Conservation (phyloP, 208 protist genomes). For the Leishmania aethiopica region DNA sequence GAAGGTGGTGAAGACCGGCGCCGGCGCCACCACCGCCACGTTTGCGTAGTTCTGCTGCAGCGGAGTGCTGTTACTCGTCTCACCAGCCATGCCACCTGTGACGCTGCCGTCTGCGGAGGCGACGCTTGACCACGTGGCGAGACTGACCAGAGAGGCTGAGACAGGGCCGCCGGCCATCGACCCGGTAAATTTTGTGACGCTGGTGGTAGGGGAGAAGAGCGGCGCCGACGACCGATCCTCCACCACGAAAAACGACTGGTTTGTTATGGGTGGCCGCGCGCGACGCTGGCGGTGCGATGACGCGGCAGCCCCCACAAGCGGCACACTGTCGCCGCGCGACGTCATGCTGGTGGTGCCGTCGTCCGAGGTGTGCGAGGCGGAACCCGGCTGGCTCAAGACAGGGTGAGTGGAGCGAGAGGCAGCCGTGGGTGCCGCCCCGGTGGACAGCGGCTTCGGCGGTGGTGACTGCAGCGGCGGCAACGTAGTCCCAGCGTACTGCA, state of each 20-base stretch:
- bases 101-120: slow-evolving; percentile 1
- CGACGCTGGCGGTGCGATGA: slow-evolving; percentile 11
- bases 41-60: slow-evolving; percentile 5
- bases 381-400: slow-evolving; percentile 4
- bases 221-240: slow-evolving; percentile 34
- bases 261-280: slow-evolving; percentile 34
- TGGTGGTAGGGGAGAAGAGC: neutral
- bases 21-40: slow-evolving; percentile 21
- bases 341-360: slow-evolving; percentile 10
- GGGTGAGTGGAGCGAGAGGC: neutral
- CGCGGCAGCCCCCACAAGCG: slow-evolving; percentile 16
- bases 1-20: slow-evolving; percentile 17
- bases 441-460: neutral
- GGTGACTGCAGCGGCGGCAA: neutral
- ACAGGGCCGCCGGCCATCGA: neutral
- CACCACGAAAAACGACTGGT: slow-evolving; percentile 60
- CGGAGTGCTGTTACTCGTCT: neutral
- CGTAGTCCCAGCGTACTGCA: neutral
- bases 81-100: neutral
- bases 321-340: slow-evolving; percentile 15
- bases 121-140: slow-evolving; percentile 4
- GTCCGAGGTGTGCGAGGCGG: slow-evolving; percentile 1
- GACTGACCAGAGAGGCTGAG: slow-evolving; percentile 14
- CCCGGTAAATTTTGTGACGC: neutral
- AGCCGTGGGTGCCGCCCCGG: neutral